Percentiles rank a stretch among this genome's conserved stretches.
These are phyloP conservation scores for Endocalyx cinctus DNA, from an alignment of 2,329 filamentous ascomycete genomes.

Conservation along the genomic window DNA sequence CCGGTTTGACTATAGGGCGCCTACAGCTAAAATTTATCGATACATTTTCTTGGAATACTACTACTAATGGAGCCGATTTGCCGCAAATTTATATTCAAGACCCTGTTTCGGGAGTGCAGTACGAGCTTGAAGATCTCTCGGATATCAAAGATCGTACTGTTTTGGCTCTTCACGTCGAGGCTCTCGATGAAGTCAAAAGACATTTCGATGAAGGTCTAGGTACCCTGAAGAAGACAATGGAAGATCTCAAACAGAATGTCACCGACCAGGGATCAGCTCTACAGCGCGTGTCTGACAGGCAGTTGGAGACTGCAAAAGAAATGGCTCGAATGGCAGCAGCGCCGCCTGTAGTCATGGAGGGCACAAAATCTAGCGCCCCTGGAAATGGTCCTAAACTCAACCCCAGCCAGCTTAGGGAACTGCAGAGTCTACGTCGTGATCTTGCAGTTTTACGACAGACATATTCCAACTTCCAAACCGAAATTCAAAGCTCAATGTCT, in stretches of 20 bases:
- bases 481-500: slow-evolving; percentile 84
- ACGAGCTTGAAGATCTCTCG: slow-evolving; percentile 87
- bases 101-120: slow-evolving; percentile 88
- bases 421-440: slow-evolving; percentile 80
- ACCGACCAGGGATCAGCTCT: slow-evolving; percentile 79
- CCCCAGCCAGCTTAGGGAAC: slow-evolving; percentile 65
- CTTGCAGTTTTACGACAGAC: slow-evolving; percentile 89
- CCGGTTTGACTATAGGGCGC: slow-evolving; percentile 79
- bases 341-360: slow-evolving; percentile 43
- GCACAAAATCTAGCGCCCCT: slow-evolving; percentile 39
- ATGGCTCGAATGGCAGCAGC: slow-evolving; percentile 59
- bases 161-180: slow-evolving; percentile 89
- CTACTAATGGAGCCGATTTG: slow-evolving; percentile 85
- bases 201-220: slow-evolving; percentile 92
- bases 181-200: slow-evolving; percentile 90
- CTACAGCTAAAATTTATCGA: slow-evolving; percentile 96
- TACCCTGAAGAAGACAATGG: slow-evolving; percentile 74
- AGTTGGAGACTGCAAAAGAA: slow-evolving; percentile 84
- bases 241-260: slow-evolving; percentile 77
- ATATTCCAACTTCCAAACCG: slow-evolving; percentile 84
- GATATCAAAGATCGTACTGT: slow-evolving; percentile 96
- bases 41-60: slow-evolving; percentile 98
- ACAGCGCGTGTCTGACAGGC: slow-evolving; percentile 82
- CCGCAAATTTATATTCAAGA: slow-evolving; percentile 99
- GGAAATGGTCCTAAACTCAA: slow-evolving; percentile 39